These are phyloP conservation scores for Martensiomyces pterosporus DNA, from an alignment of 192 early-diverging fungal species.

Conservation along the genomic window DNA sequence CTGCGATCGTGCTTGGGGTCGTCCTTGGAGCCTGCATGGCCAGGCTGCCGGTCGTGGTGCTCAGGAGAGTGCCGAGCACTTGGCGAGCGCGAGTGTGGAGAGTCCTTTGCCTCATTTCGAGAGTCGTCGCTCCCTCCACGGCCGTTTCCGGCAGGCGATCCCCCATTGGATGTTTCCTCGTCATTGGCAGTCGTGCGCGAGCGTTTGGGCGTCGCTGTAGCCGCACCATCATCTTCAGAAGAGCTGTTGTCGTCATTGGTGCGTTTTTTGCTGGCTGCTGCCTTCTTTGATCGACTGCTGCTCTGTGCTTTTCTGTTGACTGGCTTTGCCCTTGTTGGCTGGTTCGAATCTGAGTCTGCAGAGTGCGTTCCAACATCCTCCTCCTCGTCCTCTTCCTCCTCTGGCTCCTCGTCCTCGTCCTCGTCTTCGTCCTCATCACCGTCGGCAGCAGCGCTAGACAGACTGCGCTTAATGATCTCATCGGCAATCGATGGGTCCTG, in stretches of 20 bases:
- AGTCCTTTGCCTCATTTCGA: constrained; percentile 30
- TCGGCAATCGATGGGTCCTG: constrained; percentile 44
- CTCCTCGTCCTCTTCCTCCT: constrained; percentile 33
- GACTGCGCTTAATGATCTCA: constrained; percentile 40
- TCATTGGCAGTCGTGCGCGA: constrained; percentile 28
- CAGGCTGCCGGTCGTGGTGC: not conserved
- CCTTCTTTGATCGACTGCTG: constrained; percentile 15
- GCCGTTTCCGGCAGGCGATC: constrained; percentile 11
- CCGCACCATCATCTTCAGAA: constrained; percentile 33
- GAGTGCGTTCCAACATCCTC: constrained; percentile 44
- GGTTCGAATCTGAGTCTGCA: constrained; percentile 6
- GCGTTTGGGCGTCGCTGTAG: constrained; percentile 35
- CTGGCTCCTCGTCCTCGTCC: constrained; percentile 48
- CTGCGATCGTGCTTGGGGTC: constrained; percentile 20
- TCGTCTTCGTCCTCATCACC: constrained; percentile 51
- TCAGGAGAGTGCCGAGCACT: constrained; percentile 25
- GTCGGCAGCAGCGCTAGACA: constrained; percentile 27
- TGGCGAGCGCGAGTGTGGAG: constrained; percentile 30
- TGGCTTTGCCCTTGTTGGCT: no score
- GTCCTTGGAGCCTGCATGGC: constrained; percentile 9
- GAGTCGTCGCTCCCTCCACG: constrained; percentile 28
- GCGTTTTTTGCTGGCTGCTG: constrained; percentile 27
- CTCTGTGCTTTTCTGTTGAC: constrained; percentile 5
- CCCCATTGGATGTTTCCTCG: constrained; percentile 7
- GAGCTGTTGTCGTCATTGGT: constrained; percentile 28